These are phyloP conservation scores for Rhodotorula sp. DNA, from an alignment of 1,284 basidiomycete genomes.

Conservation along the genomic window DNA sequence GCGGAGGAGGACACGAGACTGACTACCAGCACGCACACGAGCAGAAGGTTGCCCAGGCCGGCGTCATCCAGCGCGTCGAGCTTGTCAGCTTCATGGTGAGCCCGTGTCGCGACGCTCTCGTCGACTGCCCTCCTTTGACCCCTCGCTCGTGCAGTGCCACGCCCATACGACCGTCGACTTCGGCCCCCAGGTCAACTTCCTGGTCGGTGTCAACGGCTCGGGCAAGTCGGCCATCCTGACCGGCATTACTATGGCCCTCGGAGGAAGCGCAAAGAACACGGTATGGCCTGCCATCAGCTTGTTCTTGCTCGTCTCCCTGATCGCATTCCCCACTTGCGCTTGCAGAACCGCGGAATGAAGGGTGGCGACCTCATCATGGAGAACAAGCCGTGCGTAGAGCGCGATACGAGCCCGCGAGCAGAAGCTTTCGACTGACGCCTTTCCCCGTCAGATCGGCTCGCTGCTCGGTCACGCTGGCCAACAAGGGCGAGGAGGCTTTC, in stretches of 20 bases:
- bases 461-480: constrained; percentile 71
- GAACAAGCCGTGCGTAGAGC: constrained; percentile 19
- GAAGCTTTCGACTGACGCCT: not conserved
- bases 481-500: constrained; percentile 86
- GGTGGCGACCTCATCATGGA: constrained; percentile 40
- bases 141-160: constrained; percentile 62
- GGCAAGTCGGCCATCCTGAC: constrained; percentile 96
- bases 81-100: constrained; percentile 74
- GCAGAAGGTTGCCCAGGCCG: constrained; percentile 68
- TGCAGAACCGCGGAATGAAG: constrained; percentile 44
- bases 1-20: too few species aligned
- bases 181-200: constrained; percentile 94
- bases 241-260: constrained; percentile 88
- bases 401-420: not conserved
- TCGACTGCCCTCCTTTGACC: not conserved
- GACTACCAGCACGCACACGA: not conserved
- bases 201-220: constrained; percentile 78
- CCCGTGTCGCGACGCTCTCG: too few species aligned
- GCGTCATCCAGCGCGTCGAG: constrained; percentile 81
- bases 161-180: constrained; percentile 67
- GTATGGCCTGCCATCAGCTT: constrained; percentile 55
- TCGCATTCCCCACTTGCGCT: not conserved
- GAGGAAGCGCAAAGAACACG: constrained; percentile 85
- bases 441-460: constrained; percentile 8
- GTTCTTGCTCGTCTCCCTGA: not conserved